These are phyloP conservation scores for Bimuria novae-zelandiae DNA, from an alignment of 2,329 filamentous ascomycete genomes.

Conservation along the genomic window DNA sequence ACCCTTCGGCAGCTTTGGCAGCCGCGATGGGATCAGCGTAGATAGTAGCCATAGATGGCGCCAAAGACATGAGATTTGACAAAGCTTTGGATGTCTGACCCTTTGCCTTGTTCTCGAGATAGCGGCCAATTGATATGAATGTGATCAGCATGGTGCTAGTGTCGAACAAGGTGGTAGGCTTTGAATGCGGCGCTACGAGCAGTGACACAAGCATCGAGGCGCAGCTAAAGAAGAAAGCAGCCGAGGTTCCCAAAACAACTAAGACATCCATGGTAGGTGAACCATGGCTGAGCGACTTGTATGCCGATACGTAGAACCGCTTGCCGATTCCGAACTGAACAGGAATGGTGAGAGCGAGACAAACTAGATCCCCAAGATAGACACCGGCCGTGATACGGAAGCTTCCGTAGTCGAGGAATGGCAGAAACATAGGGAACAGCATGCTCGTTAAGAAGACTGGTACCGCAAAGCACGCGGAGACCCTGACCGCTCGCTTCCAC, in stretches of 20 bases:
- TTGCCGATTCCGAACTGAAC: conserved; percentile 96
- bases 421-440: conserved; percentile 86
- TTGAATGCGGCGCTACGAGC: conserved; percentile 71
- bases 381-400: conserved; percentile 72
- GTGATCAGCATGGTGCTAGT: conserved; percentile 98
- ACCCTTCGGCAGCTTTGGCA: conserved; percentile 83
- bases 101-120: conserved; percentile 91
- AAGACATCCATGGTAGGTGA: conserved; percentile 98
- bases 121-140: conserved; percentile 89
- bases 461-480: conserved; percentile 79
- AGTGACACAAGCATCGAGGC: conserved; percentile 85
- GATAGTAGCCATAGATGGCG: conserved; percentile 95
- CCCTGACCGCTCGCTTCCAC: conserved; percentile 81
- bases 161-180: conserved; percentile 90
- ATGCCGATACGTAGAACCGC: conserved; percentile 93
- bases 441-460: conserved; percentile 93
- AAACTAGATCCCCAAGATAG: conserved; percentile 86
- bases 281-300: conserved; percentile 85
- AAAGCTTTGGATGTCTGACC: conserved; percentile 94
- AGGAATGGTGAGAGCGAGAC: conserved; percentile 82
- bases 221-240: conserved; percentile 94
- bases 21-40: conserved; percentile 93
- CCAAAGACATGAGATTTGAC: conserved; percentile 91
- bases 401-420: conserved; percentile 75
- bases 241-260: conserved; percentile 89